Percentiles rank a stretch among this genome's conserved stretches.
Conservation (phyloP, 805 yeast genomes). For the Candida railenensis region DNA sequence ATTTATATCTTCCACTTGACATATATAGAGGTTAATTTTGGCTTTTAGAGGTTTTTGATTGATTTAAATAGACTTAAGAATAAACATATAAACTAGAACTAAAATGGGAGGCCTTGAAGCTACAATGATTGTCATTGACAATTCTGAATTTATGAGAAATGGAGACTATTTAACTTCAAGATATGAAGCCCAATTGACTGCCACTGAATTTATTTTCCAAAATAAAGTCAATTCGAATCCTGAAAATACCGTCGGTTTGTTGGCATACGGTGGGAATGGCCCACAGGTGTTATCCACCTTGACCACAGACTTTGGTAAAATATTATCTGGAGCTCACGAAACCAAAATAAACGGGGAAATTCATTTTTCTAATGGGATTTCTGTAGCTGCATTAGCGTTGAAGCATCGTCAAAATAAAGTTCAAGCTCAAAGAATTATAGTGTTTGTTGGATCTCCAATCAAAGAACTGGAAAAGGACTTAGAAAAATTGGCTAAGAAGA, state of each 20-base stretch:
- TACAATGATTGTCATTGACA: conserved; percentile 91
- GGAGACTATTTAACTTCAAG: conserved; percentile 90
- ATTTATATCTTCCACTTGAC: too few species aligned
- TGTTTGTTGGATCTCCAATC: conserved; percentile 87
- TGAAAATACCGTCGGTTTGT: conserved; percentile 88
- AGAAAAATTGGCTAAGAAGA: conserved; percentile 80
- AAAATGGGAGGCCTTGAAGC: conserved; percentile 85
- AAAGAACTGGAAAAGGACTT: conserved; percentile 66
- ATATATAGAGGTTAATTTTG: too few species aligned
- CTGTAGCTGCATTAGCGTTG: conserved; percentile 87
- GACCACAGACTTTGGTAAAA: conserved; percentile 82
- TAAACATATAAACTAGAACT: neutral
- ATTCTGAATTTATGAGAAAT: conserved; percentile 93
- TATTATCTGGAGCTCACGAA: conserved; percentile 80
- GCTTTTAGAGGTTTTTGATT: too few species aligned
- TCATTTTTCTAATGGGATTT: conserved; percentile 80
- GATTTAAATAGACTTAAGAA: too few species aligned
- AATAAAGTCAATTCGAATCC: conserved; percentile 87
- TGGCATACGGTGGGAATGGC: conserved; percentile 82
- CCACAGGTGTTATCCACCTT: conserved; percentile 88
- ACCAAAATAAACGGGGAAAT: conserved; percentile 64
- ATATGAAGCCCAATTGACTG: conserved; percentile 88
- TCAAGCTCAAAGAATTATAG: conserved; percentile 86
- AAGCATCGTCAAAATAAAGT: conserved; percentile 95
- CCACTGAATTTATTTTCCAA: conserved; percentile 83